These are phyloP conservation scores for Sporisorium graminicola DNA, from an alignment of 1,284 basidiomycete genomes.

Conservation along the genomic window DNA sequence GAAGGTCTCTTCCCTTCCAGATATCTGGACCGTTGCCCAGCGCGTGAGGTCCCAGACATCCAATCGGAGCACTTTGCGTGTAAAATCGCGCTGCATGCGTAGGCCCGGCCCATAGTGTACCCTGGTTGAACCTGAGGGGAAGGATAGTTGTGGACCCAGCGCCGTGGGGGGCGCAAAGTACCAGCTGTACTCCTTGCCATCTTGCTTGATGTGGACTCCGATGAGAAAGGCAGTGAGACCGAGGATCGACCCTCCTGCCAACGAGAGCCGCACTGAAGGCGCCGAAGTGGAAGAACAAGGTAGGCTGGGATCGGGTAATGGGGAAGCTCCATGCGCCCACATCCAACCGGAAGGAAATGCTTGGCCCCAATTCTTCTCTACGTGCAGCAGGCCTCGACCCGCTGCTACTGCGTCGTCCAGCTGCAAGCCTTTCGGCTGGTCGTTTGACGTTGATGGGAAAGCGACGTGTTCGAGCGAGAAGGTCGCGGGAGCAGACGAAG, in stretches of 20 bases:
- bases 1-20: slow-evolving; percentile 18
- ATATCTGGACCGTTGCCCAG: slow-evolving; percentile 29
- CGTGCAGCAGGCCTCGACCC: slow-evolving; percentile 25
- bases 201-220: slow-evolving; percentile 19
- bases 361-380: slow-evolving; percentile 51
- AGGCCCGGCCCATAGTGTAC: slow-evolving; percentile 25
- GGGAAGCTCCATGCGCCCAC: slow-evolving; percentile 32
- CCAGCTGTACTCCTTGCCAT: slow-evolving; percentile 12
- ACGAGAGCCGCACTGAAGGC: slow-evolving; percentile 3
- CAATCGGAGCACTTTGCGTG: slow-evolving; percentile 11
- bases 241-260: slow-evolving; percentile 40
- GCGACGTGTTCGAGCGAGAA: slow-evolving; percentile 35
- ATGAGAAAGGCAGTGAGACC: slow-evolving; percentile 40
- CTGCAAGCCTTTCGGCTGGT: background rate
- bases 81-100: slow-evolving; percentile 26
- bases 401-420: slow-evolving; percentile 27
- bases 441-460: background rate
- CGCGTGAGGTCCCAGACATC: slow-evolving; percentile 29
- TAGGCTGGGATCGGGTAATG: slow-evolving; percentile 14
- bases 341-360: slow-evolving; percentile 46
- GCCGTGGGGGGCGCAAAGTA: slow-evolving; percentile 36
- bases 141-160: slow-evolving; percentile 17
- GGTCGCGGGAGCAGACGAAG: slow-evolving; percentile 18
- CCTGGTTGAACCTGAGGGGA: background rate
- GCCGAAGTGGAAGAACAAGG: background rate